These are phyloP conservation scores for Colletotrichum orbiculare DNA, from an alignment of 2,329 filamentous ascomycete genomes.

Conservation along the genomic window DNA sequence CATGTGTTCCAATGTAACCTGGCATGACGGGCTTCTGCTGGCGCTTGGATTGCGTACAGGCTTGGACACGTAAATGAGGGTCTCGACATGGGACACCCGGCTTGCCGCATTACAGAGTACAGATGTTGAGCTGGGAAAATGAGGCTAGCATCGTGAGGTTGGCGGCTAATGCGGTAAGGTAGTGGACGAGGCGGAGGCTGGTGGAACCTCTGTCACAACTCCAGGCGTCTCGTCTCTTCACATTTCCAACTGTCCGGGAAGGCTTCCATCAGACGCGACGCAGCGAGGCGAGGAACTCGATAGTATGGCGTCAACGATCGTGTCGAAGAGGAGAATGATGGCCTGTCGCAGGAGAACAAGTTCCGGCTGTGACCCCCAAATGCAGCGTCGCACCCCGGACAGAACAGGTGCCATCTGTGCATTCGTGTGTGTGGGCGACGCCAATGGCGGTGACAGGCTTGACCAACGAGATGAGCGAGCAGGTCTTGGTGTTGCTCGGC, in stretches of 20 bases:
- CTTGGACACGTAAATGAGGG: constrained; percentile 9
- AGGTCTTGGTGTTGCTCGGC: constrained; percentile 3
- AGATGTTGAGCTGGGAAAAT: too few species aligned
- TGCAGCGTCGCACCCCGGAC: constrained; percentile 25
- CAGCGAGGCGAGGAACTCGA: constrained; percentile 1
- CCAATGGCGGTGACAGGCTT: constrained; percentile 26
- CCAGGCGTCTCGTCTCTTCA: not conserved
- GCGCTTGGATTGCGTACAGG: constrained; percentile 11
- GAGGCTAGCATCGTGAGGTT: too few species aligned
- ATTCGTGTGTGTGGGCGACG: constrained; percentile 19
- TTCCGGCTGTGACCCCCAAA: constrained; percentile 26
- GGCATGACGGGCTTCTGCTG: constrained; percentile 23
- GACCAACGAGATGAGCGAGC: constrained; percentile 17
- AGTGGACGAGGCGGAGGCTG: not conserved
- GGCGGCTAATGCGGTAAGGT: constrained; percentile 5
- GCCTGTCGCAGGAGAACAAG: constrained; percentile 3
- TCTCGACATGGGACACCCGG: constrained; percentile 25
- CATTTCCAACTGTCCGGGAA: not conserved
- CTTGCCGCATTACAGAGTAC: not conserved
- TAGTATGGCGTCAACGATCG: not conserved
- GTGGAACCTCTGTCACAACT: too few species aligned
- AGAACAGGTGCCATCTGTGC: constrained; percentile 25
- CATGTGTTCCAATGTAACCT: constrained; percentile 29
- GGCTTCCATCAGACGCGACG: not conserved
- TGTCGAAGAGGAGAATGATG: constrained; percentile 8